Evolutionary conservation across 2,329 filamentous ascomycete species (phyloP), one percentile per base, ranked within the genome.

Genomic region (Trichoderma harzianum): DNA sequence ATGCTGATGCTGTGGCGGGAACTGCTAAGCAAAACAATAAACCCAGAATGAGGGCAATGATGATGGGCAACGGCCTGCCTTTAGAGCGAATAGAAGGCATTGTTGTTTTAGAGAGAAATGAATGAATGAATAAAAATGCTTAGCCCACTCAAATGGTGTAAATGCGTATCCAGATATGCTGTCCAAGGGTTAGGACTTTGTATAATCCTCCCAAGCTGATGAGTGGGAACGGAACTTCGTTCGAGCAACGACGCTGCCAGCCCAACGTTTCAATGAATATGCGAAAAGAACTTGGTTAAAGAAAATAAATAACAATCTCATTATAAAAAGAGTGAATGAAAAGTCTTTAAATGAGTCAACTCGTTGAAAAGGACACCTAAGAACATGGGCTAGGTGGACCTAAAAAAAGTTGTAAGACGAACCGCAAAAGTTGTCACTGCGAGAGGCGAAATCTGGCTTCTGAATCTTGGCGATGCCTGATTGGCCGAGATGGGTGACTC

Each of bases 11-110:
- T 72, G 63, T 34, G 71, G 75, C 14, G 76, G 77, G 36, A 74
- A 73, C 68, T 76, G 71, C 39, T 78, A 75, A 62, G 75, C 77
- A 77, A 32, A 80, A 67, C 10, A 81, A 30, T 57, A 81, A 36
- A 36, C 74, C 75, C 39, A 81, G 69, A 10, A 79, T 43, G n/a
- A 79, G 69, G 67, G 75, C 73, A 57, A 78, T 21, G 26, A 76
- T 30, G 47, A 76, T 39, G 1, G 75, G 55, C 24, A 76, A 69
- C 0, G 74, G 70, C 61, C 34, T 60, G 34, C 26, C 5, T 61
- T 39, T 72, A 12, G 60, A 53, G 16, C 67, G 58, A 39, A 65
- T 8, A 24, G 71, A 58, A 61, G 57, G 28, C 66, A 69, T 69
- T n/a, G 11, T 28, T 16, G 2, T 6, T 6, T 12, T 18, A 8